Conservation (phyloP, 2,329 filamentous ascomycete species). For the Cercospora sojina region DNA sequence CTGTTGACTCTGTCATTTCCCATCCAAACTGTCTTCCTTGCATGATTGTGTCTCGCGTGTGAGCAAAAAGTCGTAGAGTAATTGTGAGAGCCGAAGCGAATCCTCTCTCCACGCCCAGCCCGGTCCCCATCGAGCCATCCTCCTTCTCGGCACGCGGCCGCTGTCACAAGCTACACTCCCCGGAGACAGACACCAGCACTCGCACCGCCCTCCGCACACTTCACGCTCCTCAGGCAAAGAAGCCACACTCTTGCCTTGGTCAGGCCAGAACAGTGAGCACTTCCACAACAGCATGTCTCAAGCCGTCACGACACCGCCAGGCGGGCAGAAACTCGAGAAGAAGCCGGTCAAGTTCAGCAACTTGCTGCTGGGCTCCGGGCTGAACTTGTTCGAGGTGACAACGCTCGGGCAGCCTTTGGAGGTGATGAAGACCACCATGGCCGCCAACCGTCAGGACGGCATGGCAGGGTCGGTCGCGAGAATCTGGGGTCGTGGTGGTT, state of each 20-base stretch:
- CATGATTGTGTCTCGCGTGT: neutral
- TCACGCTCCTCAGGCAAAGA: conserved; percentile 61
- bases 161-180: conserved; percentile 1
- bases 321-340: conserved; percentile 71
- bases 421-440: conserved; percentile 99
- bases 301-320: conserved; percentile 38
- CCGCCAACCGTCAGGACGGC: conserved; percentile 87
- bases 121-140: neutral
- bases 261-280: conserved; percentile 61
- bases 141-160: neutral
- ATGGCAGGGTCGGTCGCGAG: conserved; percentile 77
- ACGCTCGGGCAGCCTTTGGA: conserved; percentile 81
- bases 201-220: conserved; percentile 26
- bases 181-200: conserved; percentile 1
- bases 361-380: conserved; percentile 84
- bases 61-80: neutral
- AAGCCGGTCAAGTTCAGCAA: conserved; percentile 99
- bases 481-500: conserved; percentile 92
- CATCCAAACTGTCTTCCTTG: neutral
- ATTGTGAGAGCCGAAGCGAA: neutral
- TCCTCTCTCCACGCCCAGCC: conserved; percentile 1
- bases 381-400: conserved; percentile 91
- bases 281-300: conserved; percentile 48
- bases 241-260: conserved; percentile 93
- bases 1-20: neutral